Conservation (phyloP, 2,329 filamentous ascomycete genomes). For the Gyromitra esculenta region DNA sequence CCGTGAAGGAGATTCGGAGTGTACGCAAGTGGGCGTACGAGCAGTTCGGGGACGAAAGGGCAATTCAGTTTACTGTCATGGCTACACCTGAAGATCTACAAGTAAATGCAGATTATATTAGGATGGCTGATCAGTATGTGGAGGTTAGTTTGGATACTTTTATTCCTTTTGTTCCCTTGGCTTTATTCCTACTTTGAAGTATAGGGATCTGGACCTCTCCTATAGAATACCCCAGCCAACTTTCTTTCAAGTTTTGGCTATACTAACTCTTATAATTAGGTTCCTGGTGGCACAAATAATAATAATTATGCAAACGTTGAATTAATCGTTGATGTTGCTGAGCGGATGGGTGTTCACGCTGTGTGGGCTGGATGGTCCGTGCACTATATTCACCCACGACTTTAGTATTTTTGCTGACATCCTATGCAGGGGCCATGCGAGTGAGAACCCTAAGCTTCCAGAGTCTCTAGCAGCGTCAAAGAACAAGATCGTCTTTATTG, state of each 20-base stretch:
- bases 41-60: conserved; percentile 96
- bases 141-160: conserved; percentile 67
- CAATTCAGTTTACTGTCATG: conserved; percentile 99
- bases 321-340: conserved; percentile 96
- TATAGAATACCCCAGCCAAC: background rate
- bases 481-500: conserved; percentile 99
- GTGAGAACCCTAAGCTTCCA: conserved; percentile 96
- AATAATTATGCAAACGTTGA: conserved; percentile 99
- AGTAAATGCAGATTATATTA: conserved; percentile 98
- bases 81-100: conserved; percentile 96
- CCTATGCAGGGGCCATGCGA: conserved; percentile 83
- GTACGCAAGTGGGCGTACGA: conserved; percentile 99
- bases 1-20: conserved; percentile 98
- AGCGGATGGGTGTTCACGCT: conserved; percentile 97
- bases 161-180: background rate
- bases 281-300: conserved; percentile 98
- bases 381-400: background rate
- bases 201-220: background rate
- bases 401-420: conserved; percentile 15
- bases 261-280: conserved; percentile 62
- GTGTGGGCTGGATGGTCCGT: conserved; percentile 98
- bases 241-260: background rate
- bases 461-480: conserved; percentile 95
- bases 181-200: background rate
- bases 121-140: conserved; percentile 99